A percentile compares a stretch with the other conserved stretches of the same genome.
Evolutionary conservation across 106 monocot species (phyloP).

Genomic region (Platanthera zijinensis): DNA sequence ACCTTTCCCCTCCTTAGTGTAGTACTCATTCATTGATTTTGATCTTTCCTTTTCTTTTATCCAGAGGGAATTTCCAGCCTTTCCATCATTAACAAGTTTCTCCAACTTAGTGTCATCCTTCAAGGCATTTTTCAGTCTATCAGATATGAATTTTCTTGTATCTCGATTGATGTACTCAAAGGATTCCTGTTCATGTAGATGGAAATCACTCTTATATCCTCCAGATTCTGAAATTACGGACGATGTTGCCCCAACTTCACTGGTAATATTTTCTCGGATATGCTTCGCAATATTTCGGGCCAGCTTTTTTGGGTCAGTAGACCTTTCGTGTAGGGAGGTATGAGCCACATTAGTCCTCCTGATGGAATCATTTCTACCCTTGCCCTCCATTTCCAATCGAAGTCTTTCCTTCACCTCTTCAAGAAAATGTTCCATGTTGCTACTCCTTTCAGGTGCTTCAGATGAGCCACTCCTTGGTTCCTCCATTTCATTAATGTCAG

Average conservation of each 20-base stretch:
- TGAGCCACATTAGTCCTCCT: conserved; percentile 3
- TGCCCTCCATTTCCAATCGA: conserved; percentile 61
- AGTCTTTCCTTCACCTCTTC: conserved; percentile 86
- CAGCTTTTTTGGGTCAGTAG: conserved; percentile 43
- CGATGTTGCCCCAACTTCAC: conserved; percentile 25
- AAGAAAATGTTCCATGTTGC: conserved; percentile 62
- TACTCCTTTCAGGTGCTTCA: conserved; percentile 30
- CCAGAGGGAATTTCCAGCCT: conserved; percentile 4
- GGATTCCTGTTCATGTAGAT: conserved; percentile 17
- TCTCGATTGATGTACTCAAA: conserved; percentile 37
- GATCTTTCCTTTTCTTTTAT: conserved; percentile 26
- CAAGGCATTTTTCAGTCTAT: conserved; percentile 50
- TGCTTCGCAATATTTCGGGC: conserved; percentile 52
- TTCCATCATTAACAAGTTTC: conserved; percentile 9
- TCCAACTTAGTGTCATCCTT: conserved; percentile 33
- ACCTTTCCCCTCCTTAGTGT: conserved; percentile 22
- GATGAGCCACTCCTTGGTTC: conserved; percentile 40
- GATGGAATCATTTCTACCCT: conserved; percentile 14
- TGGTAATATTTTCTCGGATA: conserved; percentile 57
- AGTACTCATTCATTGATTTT: conserved; percentile 24
- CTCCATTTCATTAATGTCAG: conserved; percentile 42
- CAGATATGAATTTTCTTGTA: conserved; percentile 41
- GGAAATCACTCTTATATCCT: conserved; percentile 27
- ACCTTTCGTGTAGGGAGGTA: conserved; percentile 18
- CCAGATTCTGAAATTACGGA: conserved; percentile 46